phyloP scores from a whole-genome alignment of 2,329 filamentous ascomycete genomes.

The Immersiporthe knoxdaviesiana region DNA sequence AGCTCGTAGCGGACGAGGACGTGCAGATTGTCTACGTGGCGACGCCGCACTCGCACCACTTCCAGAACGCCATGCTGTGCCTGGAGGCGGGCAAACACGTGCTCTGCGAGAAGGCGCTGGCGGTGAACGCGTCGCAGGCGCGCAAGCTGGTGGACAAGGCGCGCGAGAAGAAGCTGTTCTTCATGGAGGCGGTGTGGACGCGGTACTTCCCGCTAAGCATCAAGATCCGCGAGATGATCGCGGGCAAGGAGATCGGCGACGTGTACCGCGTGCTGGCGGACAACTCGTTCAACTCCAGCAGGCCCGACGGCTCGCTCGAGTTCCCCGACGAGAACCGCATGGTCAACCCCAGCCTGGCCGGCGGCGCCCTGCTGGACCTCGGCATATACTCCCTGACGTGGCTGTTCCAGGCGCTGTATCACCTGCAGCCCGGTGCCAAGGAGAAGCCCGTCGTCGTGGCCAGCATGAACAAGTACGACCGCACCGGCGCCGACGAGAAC shows the following conservation, averaged over 20 bases:
- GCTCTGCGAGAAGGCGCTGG: slow-evolving; percentile 89
- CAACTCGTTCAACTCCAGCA: slow-evolving; percentile 63
- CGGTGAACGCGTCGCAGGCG: slow-evolving; percentile 78
- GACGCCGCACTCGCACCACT: slow-evolving; percentile 91
- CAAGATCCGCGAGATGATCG: slow-evolving; percentile 69
- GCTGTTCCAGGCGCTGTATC: slow-evolving; percentile 89
- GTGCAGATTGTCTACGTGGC: slow-evolving; percentile 89
- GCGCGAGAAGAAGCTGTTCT: slow-evolving; percentile 70
- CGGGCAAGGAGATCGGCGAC: slow-evolving; percentile 58
- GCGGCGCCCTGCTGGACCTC: slow-evolving; percentile 80
- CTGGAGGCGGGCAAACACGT: slow-evolving; percentile 85
- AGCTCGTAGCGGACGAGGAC: slow-evolving; percentile 76
- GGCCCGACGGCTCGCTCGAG: slow-evolving; percentile 58
- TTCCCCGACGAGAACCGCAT: slow-evolving; percentile 71
- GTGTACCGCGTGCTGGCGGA: slow-evolving; percentile 66
- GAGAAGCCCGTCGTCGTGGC: slow-evolving; percentile 70
- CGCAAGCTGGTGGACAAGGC: slow-evolving; percentile 74
- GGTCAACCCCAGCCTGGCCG: slow-evolving; percentile 80
- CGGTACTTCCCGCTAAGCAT: slow-evolving; percentile 84
- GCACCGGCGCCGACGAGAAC: slow-evolving; percentile 75
- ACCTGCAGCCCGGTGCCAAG: slow-evolving; percentile 63
- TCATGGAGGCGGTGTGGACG: slow-evolving; percentile 92
- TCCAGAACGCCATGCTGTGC: slow-evolving; percentile 86
- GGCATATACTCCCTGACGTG: slow-evolving; percentile 89
- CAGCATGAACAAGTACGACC: slow-evolving; percentile 70